Conservation (phyloP, 495 filamentous ascomycete species). For the Parathielavia hyrcaniae region DNA sequence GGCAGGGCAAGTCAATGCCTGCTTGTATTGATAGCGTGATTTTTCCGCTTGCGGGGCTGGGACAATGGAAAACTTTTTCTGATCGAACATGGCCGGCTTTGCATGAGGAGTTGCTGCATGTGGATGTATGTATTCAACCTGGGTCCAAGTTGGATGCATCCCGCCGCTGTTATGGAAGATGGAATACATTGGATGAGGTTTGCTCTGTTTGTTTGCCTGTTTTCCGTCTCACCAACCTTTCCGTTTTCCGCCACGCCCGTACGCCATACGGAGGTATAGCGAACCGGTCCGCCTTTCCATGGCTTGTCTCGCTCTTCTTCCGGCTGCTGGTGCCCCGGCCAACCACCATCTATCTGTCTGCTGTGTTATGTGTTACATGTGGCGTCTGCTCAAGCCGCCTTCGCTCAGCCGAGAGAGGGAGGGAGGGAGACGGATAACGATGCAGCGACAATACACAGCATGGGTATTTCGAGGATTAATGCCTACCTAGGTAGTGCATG, state of each 20-base stretch:
- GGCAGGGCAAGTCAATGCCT: constrained; percentile 8
- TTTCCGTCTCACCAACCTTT: background rate
- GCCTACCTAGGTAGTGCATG: too few species aligned
- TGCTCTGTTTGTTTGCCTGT: background rate
- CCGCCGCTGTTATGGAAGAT: background rate
- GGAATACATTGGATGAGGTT: background rate
- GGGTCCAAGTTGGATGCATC: too few species aligned
- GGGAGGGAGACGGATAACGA: background rate
- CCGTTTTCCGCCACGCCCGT: background rate
- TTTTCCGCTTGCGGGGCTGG: constrained; percentile 1
- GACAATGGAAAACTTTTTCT: constrained; percentile 1
- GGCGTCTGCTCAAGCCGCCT: background rate
- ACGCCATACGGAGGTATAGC: too few species aligned
- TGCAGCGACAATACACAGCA: too few species aligned
- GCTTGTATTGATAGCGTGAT: constrained; percentile 30
- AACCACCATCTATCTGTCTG: background rate
- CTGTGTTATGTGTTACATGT: background rate
- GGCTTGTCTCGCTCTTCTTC: background rate
- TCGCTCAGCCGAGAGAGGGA: background rate
- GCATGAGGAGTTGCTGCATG: background rate
- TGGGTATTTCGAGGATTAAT: too few species aligned
- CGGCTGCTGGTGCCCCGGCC: background rate
- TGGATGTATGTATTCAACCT: too few species aligned
- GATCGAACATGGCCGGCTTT: background rate
- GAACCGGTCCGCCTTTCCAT: background rate